Base-by-base conservation (phyloP, 371 early-diverging fungal species). In the Capniomyces stellatus region DNA sequence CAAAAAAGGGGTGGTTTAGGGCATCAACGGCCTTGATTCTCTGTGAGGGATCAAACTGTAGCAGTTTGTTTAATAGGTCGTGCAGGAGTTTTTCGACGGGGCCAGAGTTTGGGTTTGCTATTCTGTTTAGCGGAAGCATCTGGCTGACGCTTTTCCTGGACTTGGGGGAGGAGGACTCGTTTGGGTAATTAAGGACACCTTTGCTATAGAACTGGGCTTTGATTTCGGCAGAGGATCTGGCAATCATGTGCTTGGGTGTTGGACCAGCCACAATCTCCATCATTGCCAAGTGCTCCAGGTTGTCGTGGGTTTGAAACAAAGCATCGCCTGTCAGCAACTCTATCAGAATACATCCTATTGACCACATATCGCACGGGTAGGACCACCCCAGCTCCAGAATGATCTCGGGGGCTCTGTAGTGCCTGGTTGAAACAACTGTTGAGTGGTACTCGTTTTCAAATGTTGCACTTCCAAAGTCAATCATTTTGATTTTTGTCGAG, bases 271-370 rank as follows among this genome's bases (percentile, higher is more conserved):
- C 88, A 44, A 78, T 76, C 56, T 96, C 81, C 64, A 99, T 99
- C 73, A 95, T 88, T 62, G 96, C 95, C 60, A 99, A 66, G 65
- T 99, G 99, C 66, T 98, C 94, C 28, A 97, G 86, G 69, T 98
- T 85, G 67, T 92, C 90, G 56, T 87, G 82, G 22, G 92, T 91
- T 63, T 83, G 84, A 65, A 96, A 96, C 50, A 96, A 65, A 0
- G 94, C 92, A 57, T 89, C 89, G 8, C 97, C 97, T 0, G 89
- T 93, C 43, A 82, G 75, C 41, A 96, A 77, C 69, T 96, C 97
- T 15, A 90, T 80, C 2, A 96, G 72, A 46, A 96, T 92, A 67
- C 97, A 96, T 1, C 95, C 97, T 54, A 93, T 69, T 3, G 93
- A 92, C 97, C 97, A 96, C 59, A 94, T 82, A 67, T 95, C 96